Percentiles rank a stretch among this genome's conserved stretches.
Conservation (phyloP, 768 basidiomycete genomes). For the Termitomyces sp. region DNA sequence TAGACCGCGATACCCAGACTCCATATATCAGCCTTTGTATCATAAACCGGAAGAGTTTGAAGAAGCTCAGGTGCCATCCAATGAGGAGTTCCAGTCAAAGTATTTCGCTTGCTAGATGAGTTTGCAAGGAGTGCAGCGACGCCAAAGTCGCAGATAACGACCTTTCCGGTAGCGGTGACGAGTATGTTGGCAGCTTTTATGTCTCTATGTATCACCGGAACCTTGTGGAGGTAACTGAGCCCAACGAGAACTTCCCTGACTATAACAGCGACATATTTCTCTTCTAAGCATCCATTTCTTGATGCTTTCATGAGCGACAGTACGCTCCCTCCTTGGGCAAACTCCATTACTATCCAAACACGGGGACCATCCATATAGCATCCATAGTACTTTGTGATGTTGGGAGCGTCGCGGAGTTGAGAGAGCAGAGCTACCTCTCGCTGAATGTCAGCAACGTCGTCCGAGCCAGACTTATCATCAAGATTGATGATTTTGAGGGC, state of each 20-base stretch:
- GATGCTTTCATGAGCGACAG: slow-evolving; percentile 89
- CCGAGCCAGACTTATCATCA: slow-evolving; percentile 75
- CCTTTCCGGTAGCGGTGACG: slow-evolving; percentile 80
- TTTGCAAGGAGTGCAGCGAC: slow-evolving; percentile 89
- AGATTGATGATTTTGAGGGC: slow-evolving; percentile 99
- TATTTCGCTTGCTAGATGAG: slow-evolving; percentile 86
- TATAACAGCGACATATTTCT: slow-evolving; percentile 84
- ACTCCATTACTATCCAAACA: slow-evolving; percentile 99
- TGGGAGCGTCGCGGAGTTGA: slow-evolving; percentile 84
- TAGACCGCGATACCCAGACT: slow-evolving; percentile 93
- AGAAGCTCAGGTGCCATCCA: slow-evolving; percentile 99
- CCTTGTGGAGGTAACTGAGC: slow-evolving; percentile 86
- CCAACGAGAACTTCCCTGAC: slow-evolving; percentile 84
- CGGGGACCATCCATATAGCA: slow-evolving; percentile 92
- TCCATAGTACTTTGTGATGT: slow-evolving; percentile 94
- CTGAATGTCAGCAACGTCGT: slow-evolving; percentile 96
- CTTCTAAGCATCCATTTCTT: slow-evolving; percentile 71
- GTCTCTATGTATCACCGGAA: slow-evolving; percentile 93
- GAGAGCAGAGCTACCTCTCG: slow-evolving; percentile 90
- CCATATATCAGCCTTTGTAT: slow-evolving; percentile 98
- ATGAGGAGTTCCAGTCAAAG: slow-evolving; percentile 94
- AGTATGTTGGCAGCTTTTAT: slow-evolving; percentile 98
- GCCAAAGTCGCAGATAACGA: slow-evolving; percentile 97
- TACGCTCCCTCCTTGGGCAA: slow-evolving; percentile 92
- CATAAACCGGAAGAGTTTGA: slow-evolving; percentile 82